A percentile compares a stretch with the other conserved stretches of the same genome.
These are phyloP conservation scores for Cinnamomum micranthum DNA, from an alignment of 164 flowering plant species.

Conservation along the genomic window DNA sequence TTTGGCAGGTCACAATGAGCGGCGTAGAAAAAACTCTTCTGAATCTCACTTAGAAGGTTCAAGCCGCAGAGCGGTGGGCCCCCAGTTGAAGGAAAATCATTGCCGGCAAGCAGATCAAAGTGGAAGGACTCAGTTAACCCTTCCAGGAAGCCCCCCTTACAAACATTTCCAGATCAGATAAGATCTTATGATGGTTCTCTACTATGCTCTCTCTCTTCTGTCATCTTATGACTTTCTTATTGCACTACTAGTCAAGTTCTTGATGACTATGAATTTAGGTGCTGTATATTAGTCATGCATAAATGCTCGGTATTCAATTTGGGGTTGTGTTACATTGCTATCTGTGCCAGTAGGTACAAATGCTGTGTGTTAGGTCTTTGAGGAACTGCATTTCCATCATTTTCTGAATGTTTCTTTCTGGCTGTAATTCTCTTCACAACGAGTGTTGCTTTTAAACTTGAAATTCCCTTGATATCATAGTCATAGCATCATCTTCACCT, in stretches of 20 bases:
- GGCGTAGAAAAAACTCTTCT: slow-evolving; percentile 60
- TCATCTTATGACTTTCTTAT: slow-evolving; percentile 33
- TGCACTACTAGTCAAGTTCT: slow-evolving; percentile 1
- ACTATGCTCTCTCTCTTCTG: slow-evolving; percentile 91
- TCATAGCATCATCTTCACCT: no score
- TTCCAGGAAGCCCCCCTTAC: slow-evolving; percentile 15
- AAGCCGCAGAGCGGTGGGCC: slow-evolving; percentile 15
- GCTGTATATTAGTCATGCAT: slow-evolving; percentile 2
- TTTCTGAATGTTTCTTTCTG: neutral
- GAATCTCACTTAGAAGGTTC: slow-evolving; percentile 49
- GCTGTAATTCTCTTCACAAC: neutral
- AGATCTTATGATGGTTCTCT: slow-evolving; percentile 17
- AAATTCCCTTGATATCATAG: neutral
- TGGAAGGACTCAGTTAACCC: slow-evolving; percentile 19
- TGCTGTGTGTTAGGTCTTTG: neutral
- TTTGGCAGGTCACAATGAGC: slow-evolving; percentile 86
- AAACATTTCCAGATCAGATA: slow-evolving; percentile 41
- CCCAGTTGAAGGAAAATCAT: slow-evolving; percentile 26
- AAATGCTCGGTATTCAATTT: slow-evolving; percentile 3
- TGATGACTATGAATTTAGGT: slow-evolving; percentile 1
- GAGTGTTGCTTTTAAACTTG: neutral
- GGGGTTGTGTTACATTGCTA: neutral
- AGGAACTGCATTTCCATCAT: neutral
- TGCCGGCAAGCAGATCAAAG: slow-evolving; percentile 28
- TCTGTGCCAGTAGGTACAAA: neutral